Base-by-base conservation (phyloP, 2,329 filamentous ascomycete species). In the Pestalotiopsis sp. region DNA sequence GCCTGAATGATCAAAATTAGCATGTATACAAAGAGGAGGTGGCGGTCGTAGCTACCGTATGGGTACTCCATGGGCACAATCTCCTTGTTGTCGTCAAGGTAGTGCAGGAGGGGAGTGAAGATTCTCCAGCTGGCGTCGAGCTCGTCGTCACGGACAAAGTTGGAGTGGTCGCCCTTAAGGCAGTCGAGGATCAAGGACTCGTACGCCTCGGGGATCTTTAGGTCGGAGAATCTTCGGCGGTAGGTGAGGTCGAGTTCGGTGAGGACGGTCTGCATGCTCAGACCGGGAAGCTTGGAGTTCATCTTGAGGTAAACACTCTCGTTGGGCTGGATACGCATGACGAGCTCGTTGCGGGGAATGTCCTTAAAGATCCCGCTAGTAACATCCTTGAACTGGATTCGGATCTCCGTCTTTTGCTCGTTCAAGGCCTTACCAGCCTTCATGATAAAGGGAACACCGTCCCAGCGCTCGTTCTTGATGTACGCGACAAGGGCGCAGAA, bases 271-370 rank as follows among this genome's bases (percentile, higher is more conserved):
- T 99, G 96, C 95, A 98, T 99, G 86, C 94, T 98, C 77, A 99
- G 87, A 77, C 96, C 96, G 23, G 96, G 97, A 69, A 99, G 88
- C 88, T 99, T 99, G 38, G 95, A 98, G 91, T 99, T 99, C 96
- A 99, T 99, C 91, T 99, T 99, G 83, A 98, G 97, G 86, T 99
- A 99, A 74, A 99, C 95, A 80, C 93, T 97, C 88, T 99, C 96
- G 85, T 99, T 99, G 76, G 96, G 96, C 86, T 99, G 96, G 73
- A 99, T 97, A 75, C 96, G 95, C 86, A 99, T 98, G 77, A 99
- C 96, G 73, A 99, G 92, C 85, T 99, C 96, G 86, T 99, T 99
- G 75, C 97, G 92, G 70, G 96, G 97, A 79, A 99, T 99, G 81
- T 99, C 95, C 89, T 98, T 98, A 87, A 99, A 99, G 83, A 99